Evolutionary conservation across 2,329 filamentous ascomycete species (phyloP).

Genomic region (Chalaropsis ovoidea): DNA sequence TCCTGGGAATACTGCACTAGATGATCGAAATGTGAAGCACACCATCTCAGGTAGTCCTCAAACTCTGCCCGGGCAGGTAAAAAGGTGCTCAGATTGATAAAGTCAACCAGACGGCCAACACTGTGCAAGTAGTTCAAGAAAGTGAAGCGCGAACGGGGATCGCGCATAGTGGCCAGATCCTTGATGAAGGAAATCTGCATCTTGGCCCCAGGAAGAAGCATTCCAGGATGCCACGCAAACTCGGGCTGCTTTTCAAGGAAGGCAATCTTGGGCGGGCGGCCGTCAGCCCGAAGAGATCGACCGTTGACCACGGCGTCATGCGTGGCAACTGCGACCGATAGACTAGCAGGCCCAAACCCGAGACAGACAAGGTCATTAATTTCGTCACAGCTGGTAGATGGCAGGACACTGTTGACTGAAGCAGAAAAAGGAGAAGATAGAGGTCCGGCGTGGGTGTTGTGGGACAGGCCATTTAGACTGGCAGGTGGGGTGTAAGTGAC

Average conservation of each 20-base stretch:
- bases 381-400: slow-evolving; percentile 47
- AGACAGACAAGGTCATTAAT: slow-evolving; percentile 80
- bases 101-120: slow-evolving; percentile 72
- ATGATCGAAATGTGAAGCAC: slow-evolving; percentile 65
- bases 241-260: slow-evolving; percentile 77
- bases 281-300: slow-evolving; percentile 31
- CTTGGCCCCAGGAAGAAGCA: slow-evolving; percentile 83
- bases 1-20: slow-evolving; percentile 67
- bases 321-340: slow-evolving; percentile 80
- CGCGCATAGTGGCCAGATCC: slow-evolving; percentile 78
- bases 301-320: slow-evolving; percentile 61
- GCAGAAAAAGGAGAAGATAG: background rate
- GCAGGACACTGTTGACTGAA: slow-evolving; percentile 33
- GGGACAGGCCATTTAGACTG: slow-evolving; percentile 12
- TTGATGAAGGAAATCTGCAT: slow-evolving; percentile 99
- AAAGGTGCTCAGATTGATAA: slow-evolving; percentile 85
- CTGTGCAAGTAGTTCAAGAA: slow-evolving; percentile 89
- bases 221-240: slow-evolving; percentile 91
- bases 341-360: slow-evolving; percentile 83
- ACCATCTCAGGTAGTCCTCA: slow-evolving; percentile 93
- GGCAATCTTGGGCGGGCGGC: slow-evolving; percentile 56
- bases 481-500: slow-evolving; percentile 21
- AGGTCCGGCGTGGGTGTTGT: slow-evolving; percentile 3
- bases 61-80: slow-evolving; percentile 78
- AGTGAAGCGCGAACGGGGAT: slow-evolving; percentile 84